These are phyloP conservation scores for Aspergillus nanangensis DNA, from an alignment of 495 filamentous ascomycete species.

Conservation along the genomic window DNA sequence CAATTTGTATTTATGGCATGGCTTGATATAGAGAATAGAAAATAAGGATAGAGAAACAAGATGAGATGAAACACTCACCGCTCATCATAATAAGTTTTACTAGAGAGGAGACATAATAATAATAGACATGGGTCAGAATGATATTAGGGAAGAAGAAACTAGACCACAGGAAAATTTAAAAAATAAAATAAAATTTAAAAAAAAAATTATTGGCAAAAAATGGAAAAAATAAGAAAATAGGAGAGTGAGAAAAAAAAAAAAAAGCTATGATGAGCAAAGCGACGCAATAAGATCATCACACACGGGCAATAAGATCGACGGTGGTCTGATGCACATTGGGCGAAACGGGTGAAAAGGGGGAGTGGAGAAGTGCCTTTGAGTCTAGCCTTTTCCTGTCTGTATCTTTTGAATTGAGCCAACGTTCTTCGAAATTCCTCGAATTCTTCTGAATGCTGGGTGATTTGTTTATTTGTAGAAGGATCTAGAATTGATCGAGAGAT, in stretches of 20 bases:
- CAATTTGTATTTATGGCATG: not conserved
- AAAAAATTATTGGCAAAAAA: not conserved
- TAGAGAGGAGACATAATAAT: no score
- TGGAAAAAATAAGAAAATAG: not conserved
- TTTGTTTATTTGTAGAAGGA: no score
- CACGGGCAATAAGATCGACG: constrained; percentile 4
- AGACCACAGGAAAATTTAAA: not conserved
- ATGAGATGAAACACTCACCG: not conserved
- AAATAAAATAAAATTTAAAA: not conserved
- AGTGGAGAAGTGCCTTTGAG: not conserved
- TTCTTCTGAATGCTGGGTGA: not conserved
- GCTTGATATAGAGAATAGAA: not conserved
- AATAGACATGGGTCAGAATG: no score
- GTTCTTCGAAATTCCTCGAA: not conserved
- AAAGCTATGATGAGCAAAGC: not conserved
- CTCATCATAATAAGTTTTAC: no score
- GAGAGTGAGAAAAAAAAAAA: not conserved
- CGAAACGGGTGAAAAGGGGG: constrained; percentile 10
- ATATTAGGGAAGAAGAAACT: no score
- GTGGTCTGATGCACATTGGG: constrained; percentile 8
- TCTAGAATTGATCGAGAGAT: no score
- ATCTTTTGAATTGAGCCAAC: no score
- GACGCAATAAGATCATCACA: constrained; percentile 9
- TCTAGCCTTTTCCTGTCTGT: not conserved
- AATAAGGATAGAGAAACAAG: not conserved